phyloP scores from a whole-genome alignment of 495 filamentous ascomycete species.

The Penicillium diatomitis region DNA sequence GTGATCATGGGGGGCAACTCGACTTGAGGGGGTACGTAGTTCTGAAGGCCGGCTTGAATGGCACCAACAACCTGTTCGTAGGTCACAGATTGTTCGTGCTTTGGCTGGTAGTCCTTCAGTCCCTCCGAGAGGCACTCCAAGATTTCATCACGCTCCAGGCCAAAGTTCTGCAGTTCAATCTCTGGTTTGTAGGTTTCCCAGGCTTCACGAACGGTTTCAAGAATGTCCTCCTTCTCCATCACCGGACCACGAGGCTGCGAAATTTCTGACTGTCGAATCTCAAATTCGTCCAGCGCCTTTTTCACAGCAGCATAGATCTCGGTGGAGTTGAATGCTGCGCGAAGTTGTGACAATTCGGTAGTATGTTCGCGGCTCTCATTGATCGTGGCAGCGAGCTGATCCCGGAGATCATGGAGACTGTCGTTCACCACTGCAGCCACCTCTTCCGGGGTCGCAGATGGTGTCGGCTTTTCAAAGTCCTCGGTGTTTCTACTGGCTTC shows the following conservation, averaged over 20 bases:
- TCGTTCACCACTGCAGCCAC: constrained; percentile 69
- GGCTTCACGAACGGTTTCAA: constrained; percentile 75
- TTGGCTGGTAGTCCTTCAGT: constrained; percentile 62
- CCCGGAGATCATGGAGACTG: constrained; percentile 67
- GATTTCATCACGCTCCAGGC: constrained; percentile 80
- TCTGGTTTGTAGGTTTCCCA: constrained; percentile 91
- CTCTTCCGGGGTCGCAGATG: constrained; percentile 52
- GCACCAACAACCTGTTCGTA: constrained; percentile 74
- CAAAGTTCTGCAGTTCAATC: constrained; percentile 81
- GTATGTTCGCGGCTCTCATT: constrained; percentile 66
- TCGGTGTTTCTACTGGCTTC: constrained; percentile 36
- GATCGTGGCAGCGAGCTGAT: constrained; percentile 67
- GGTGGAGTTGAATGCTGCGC: constrained; percentile 54
- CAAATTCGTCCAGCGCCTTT: constrained; percentile 61
- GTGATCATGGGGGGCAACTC: constrained; percentile 59
- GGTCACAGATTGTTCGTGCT: constrained; percentile 47
- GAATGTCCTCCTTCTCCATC: constrained; percentile 68
- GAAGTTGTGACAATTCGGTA: constrained; percentile 38
- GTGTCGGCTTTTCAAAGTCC: constrained; percentile 30
- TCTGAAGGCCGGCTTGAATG: constrained; percentile 71
- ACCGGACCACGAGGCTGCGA: constrained; percentile 25
- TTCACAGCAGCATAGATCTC: constrained; percentile 76
- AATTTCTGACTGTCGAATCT: constrained; percentile 28
- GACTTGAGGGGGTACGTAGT: constrained; percentile 61
- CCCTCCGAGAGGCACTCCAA: constrained; percentile 77